phyloP scores from a whole-genome alignment of 2,329 filamentous ascomycete genomes.

The Verticillium alfalfae region DNA sequence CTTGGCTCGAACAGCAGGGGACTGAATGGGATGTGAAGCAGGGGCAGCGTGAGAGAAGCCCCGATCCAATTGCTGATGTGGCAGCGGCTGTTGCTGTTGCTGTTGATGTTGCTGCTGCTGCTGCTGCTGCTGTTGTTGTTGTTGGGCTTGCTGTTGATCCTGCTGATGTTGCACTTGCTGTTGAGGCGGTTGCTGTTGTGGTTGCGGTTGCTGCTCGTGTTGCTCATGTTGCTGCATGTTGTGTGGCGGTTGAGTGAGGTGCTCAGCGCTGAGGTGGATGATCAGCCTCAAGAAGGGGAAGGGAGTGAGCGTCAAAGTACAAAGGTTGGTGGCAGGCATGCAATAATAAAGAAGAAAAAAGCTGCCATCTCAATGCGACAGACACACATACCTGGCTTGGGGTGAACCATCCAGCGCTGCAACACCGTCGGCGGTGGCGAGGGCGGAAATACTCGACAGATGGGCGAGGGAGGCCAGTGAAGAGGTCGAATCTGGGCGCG shows the following conservation, averaged over 20 bases:
- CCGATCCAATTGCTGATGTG: neutral
- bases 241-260: neutral
- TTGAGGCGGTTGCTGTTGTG: neutral
- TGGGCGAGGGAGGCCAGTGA: conserved; percentile 39
- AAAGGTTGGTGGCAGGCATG: neutral
- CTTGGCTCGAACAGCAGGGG: neutral
- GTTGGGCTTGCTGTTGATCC: neutral
- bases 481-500: conserved; percentile 43
- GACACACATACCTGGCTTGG: neutral
- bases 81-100: neutral
- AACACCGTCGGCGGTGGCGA: conserved; percentile 31
- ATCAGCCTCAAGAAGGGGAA: neutral
- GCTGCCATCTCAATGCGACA: neutral
- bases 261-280: neutral
- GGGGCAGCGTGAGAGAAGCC: neutral
- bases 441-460: conserved; percentile 38
- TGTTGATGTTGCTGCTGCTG: neutral
- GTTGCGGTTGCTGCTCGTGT: neutral
- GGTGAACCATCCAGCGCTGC: neutral
- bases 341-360: neutral
- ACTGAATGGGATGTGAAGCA: neutral
- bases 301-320: neutral
- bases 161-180: neutral
- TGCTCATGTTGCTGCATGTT: neutral
- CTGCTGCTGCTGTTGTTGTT: neutral